Base-by-base conservation (phyloP, 495 filamentous ascomycete genomes). In the Hypoxylon fragiforme region DNA sequence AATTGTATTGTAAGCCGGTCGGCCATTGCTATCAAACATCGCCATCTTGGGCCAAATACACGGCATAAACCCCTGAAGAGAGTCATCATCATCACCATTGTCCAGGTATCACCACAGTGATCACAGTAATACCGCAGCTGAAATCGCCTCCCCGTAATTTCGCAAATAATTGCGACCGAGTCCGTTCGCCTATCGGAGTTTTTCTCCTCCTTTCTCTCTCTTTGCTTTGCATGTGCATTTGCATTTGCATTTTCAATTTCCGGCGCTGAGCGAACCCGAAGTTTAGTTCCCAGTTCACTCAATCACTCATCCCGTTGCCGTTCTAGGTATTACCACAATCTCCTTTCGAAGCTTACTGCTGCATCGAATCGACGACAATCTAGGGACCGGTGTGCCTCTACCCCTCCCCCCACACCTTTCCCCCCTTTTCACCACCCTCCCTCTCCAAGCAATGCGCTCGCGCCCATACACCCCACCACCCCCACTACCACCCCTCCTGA, bases 401-500 rank as follows among this genome's bases (percentile, higher is more conserved):
- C n/a, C n/a, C n/a, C n/a, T n/a, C n/a, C n/a, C n/a, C n/a, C n/a
- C n/a, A n/a, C n/a, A 38, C 20, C 14, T 13, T 20, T n/a, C 15
- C 19, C 35, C 11, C 13, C 35, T 30, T 11, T 19, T 3, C n/a
- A n/a, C 50, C 35, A 50, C 14, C 7, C n/a, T 39, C 11, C 14
- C 39, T 13, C 11, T 20, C 58, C 60, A 28, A 28, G 24, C 24
- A 9, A 72, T 72, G 69, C 69, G 69, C 52, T 72, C 69, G 21
- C 69, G 52, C 56, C 64, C 67, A n/a, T 68, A 68, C 59, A 63
- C 63, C 1, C 44, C 67, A 13, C 60, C 66, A 14, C 63, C 71
- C 28, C 66, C 70, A 3, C 54, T 73, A 2, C 68, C 73, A 7
- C 66, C 70, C 2, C 55, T 76, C 22, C 72, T 76, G 9, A 51